Conservation (phyloP, 345 rosid species). For the Salix exigua region DNA sequence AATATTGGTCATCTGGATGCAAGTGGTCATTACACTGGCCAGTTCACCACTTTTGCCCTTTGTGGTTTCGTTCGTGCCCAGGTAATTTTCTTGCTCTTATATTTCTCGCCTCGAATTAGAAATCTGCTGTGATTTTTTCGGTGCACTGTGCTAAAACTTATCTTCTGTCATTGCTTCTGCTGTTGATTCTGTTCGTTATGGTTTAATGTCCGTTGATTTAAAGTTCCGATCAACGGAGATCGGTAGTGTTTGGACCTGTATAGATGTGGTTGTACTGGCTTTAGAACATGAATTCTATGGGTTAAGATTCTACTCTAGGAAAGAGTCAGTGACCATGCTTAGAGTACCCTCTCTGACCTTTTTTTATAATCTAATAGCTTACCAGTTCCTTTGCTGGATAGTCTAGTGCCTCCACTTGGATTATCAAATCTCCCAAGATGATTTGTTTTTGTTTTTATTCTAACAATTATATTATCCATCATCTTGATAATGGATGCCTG, state of each 20-base stretch:
- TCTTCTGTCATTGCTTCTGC: background rate
- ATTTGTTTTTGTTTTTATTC: background rate
- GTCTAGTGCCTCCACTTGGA: background rate
- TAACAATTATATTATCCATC: background rate
- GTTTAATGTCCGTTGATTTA: background rate
- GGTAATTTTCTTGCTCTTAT: constrained; percentile 26
- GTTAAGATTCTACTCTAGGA: too few species aligned
- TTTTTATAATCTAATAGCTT: background rate
- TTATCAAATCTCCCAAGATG: background rate
- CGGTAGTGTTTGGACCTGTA: background rate
- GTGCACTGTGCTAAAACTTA: background rate
- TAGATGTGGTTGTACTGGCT: background rate
- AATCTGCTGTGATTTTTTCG: background rate
- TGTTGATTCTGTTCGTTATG: background rate
- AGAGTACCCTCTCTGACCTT: background rate
- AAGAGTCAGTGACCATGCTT: too few species aligned
- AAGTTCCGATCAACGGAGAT: background rate
- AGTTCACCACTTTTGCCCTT: constrained; percentile 54
- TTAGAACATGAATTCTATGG: background rate
- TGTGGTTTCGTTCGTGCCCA: constrained; percentile 65
- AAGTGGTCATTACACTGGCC: constrained; percentile 46
- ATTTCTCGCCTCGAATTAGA: background rate
- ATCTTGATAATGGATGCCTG: background rate
- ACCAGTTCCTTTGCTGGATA: background rate
- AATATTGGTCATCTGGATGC: constrained; percentile 65